Conservation (phyloP, 169 alveolate genomes). For the Plasmodium blacklocki region DNA sequence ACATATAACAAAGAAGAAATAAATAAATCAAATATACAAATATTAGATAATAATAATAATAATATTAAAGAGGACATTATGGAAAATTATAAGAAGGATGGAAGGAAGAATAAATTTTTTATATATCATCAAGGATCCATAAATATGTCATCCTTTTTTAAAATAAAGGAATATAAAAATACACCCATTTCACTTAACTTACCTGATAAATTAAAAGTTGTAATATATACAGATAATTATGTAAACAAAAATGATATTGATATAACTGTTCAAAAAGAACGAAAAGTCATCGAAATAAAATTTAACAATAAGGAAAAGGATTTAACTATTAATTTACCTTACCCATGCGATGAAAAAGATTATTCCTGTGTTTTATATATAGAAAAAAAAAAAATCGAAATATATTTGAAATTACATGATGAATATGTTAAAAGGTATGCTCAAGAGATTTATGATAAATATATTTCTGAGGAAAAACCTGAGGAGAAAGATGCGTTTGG, state of each 20-base stretch:
- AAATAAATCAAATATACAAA: neutral
- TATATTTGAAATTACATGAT: conserved; percentile 41
- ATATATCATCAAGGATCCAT: conserved; percentile 58
- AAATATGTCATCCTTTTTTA: conserved; percentile 45
- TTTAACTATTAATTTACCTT: conserved; percentile 32
- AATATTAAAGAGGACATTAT: neutral
- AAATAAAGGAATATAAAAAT: conserved; percentile 10
- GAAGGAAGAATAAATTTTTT: conserved; percentile 14
- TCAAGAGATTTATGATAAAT: conserved; percentile 20
- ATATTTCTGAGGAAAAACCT: neutral
- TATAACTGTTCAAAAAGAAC: neutral
- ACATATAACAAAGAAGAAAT: neutral
- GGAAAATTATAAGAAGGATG: neutral
- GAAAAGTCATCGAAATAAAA: conserved; percentile 24
- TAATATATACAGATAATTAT: conserved; percentile 31
- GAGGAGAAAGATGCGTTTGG: conserved; percentile 27
- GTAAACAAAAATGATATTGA: conserved; percentile 19
- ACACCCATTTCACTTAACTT: conserved; percentile 37
- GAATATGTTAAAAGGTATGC: conserved; percentile 30
- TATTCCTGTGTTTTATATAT: conserved; percentile 33
- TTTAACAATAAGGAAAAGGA: conserved; percentile 43
- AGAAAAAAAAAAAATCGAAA: conserved; percentile 39
- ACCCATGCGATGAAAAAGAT: conserved; percentile 44
- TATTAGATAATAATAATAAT: neutral
- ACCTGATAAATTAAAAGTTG: conserved; percentile 58